Evolutionary conservation across 176 grass and related monocot species (phyloP), one percentile per base, ranked within the genome.

Genomic region (Avena sativa): DNA sequence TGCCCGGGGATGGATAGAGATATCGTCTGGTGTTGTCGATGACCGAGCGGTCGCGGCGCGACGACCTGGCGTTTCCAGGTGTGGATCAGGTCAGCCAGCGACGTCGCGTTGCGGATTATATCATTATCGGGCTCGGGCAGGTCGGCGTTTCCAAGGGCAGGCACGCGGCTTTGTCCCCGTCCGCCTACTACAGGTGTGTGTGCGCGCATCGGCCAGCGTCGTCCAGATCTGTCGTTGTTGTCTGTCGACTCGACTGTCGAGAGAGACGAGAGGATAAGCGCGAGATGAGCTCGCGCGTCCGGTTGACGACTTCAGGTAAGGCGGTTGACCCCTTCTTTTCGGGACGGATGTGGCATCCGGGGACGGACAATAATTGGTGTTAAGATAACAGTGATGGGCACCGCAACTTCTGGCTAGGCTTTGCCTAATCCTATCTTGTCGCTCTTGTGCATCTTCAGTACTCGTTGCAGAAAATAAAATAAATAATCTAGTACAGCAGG

Each of bases 281-380:
- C 51, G 67, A 9, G 19, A 52, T 82, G 79, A 53, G 78, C 28
- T 50, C 72, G 80, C 28, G 52, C 26, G 28, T 64, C 17, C 57
- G 55, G 56, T 44, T 65, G 82, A 85, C 67, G 15, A 28, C 34
- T 36, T 52, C 81, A 38, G 85, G 43, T 47, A n/a, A 72, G 63
- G 63, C 19, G 44, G 72, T 83, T 72, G 80, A 52, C 79, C 63
- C 9, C 68, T 89, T 60, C 61, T 78, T 90, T 76, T 70, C 81
- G 12, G 60, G 62, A 74, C 13, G 12, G 34, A 43, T 30, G 44
- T 13, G 56, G 51, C 12, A 8, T 71, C 28, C 20, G 53, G 38
- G 62, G 47, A 40, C 38, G 38, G 38, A 55, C 70, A 69, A 63
- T 26, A 47, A 47, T 47, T 69, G 57, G 82, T 77, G 82, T 19